Evolutionary conservation across 2,329 filamentous ascomycete species (phyloP).

Genomic region (Pseudogymnoascus sp.): DNA sequence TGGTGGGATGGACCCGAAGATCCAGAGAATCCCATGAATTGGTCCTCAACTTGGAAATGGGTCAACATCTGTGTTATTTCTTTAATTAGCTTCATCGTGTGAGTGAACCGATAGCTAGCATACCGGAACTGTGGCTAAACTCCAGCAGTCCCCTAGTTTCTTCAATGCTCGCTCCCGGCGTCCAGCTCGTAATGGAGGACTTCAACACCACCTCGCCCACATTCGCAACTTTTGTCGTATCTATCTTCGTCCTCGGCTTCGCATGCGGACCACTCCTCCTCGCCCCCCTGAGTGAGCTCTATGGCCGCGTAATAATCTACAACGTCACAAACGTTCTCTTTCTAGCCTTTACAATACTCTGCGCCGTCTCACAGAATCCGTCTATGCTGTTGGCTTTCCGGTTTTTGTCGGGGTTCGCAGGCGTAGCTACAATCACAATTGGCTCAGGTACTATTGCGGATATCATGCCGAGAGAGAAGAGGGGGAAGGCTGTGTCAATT

Average conservation of each 20-base stretch:
- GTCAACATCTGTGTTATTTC: conserved; percentile 19
- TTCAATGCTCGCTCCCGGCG: conserved; percentile 40
- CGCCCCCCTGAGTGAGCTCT: conserved; percentile 53
- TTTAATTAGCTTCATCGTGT: conserved; percentile 22
- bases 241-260: conserved; percentile 49
- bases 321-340: conserved; percentile 41
- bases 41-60: conserved; percentile 17
- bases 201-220: conserved; percentile 31
- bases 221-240: conserved; percentile 46
- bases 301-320: conserved; percentile 39
- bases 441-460: conserved; percentile 56
- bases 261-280: conserved; percentile 52
- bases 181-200: conserved; percentile 36
- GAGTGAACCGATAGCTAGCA: conserved; percentile 8
- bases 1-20: conserved; percentile 21
- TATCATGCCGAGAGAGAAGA: conserved; percentile 48
- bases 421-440: conserved; percentile 53
- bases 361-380: conserved; percentile 48
- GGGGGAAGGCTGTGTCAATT: conserved; percentile 48
- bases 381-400: conserved; percentile 37
- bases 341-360: conserved; percentile 52
- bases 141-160: conserved; percentile 34
- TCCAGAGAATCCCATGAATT: conserved; percentile 22
- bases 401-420: conserved; percentile 43
- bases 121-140: conserved; percentile 3